A percentile compares a stretch with the other conserved stretches of the same genome.
Evolutionary conservation across 208 protist species (phyloP).

Genomic region (Leptomonas seymouri): DNA sequence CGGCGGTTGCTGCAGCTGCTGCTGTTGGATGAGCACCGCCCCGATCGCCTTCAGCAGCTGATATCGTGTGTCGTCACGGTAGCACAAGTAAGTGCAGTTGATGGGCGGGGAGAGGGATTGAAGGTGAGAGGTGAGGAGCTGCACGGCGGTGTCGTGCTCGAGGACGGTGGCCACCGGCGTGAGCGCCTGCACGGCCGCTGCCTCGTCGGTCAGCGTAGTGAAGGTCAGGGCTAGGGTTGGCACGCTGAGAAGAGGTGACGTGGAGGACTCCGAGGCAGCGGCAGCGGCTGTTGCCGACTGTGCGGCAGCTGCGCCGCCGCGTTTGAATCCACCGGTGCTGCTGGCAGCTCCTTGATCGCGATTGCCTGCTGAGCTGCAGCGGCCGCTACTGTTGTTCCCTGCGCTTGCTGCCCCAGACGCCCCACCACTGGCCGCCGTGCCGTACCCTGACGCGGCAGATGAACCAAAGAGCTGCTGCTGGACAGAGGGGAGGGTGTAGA

Average conservation of each 20-base stretch:
- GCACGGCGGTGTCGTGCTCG: conserved; percentile 64
- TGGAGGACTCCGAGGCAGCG: not conserved
- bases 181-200: conserved; percentile 40
- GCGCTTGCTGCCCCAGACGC: not conserved
- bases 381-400: not conserved
- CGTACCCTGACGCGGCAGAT: not conserved
- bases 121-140: conserved; percentile 58
- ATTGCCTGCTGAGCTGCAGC: conserved; percentile 7
- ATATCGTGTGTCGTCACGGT: conserved; percentile 49
- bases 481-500: conserved; percentile 10
- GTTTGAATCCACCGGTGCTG: not conserved
- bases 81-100: conserved; percentile 79
- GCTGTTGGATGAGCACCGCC: conserved; percentile 31
- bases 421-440: not conserved
- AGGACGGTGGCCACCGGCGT: conserved; percentile 50
- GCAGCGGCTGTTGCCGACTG: not conserved
- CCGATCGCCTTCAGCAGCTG: conserved; percentile 28
- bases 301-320: not conserved
- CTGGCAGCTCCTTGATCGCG: not conserved
- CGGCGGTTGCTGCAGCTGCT: conserved; percentile 23
- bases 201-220: conserved; percentile 58
- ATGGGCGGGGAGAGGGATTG: conserved; percentile 56
- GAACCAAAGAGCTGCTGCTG: conserved; percentile 17
- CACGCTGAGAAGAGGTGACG: conserved; percentile 42
- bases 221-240: conserved; percentile 46